phyloP scores from a whole-genome alignment of 1,139 yeast genomes.

The Hansenula lynferdii region DNA sequence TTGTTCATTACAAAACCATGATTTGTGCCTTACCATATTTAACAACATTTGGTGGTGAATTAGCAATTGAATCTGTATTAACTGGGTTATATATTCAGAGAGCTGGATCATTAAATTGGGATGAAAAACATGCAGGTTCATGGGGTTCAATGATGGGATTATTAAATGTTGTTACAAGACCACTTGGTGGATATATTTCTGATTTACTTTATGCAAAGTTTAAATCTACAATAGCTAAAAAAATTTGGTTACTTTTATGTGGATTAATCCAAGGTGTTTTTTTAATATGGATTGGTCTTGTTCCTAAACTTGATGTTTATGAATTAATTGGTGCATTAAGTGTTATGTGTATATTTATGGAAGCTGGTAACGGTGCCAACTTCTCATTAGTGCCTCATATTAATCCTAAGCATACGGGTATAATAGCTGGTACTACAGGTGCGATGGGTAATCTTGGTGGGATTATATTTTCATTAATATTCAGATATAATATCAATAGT shows the following conservation, averaged over 20 bases:
- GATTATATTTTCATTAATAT: conserved; percentile 27
- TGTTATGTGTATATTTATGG: conserved; percentile 28
- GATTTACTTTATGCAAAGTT: conserved; percentile 23
- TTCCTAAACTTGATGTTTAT: conserved; percentile 20
- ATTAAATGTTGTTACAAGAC: conserved; percentile 29
- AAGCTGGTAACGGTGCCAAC: conserved; percentile 33
- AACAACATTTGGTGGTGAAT: conserved; percentile 30
- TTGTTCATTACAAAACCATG: conserved; percentile 26
- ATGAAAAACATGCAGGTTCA: conserved; percentile 25
- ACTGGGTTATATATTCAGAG: conserved; percentile 22
- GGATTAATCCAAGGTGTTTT: conserved; percentile 29
- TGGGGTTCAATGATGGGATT: conserved; percentile 34
- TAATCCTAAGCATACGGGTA: conserved; percentile 29
- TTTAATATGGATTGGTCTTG: conserved; percentile 28
- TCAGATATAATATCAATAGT: conserved; percentile 22
- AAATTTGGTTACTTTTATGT: conserved; percentile 26
- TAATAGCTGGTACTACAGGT: conserved; percentile 30
- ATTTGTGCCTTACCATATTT: conserved; percentile 27
- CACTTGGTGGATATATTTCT: conserved; percentile 27
- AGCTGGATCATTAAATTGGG: conserved; percentile 19
- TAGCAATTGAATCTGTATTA: conserved; percentile 30
- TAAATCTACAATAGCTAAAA: conserved; percentile 25
- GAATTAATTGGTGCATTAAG: conserved; percentile 26
- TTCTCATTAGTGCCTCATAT: conserved; percentile 29
- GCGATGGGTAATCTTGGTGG: conserved; percentile 31